Evolutionary conservation across 768 basidiomycete genomes (phyloP).

Genomic region (Boletus rubropictus): DNA sequence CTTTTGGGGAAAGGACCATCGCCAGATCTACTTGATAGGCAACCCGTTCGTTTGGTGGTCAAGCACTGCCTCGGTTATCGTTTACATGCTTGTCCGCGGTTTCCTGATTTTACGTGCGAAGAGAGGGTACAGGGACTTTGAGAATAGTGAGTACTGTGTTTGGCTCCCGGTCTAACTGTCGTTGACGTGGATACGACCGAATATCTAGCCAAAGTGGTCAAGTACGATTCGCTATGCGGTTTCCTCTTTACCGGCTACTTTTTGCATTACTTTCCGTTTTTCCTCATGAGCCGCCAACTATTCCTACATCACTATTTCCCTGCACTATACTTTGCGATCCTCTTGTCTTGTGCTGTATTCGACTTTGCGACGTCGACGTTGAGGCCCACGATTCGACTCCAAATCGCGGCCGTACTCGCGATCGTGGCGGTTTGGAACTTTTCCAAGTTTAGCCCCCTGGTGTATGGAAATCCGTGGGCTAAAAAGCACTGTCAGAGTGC

Average conservation of each 20-base stretch:
- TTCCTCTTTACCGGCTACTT: conserved; percentile 92
- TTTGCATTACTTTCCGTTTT: conserved; percentile 95
- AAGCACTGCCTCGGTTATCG: conserved; percentile 62
- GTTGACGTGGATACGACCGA: not conserved
- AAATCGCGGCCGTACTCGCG: conserved; percentile 71
- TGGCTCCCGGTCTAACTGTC: conserved; percentile 1
- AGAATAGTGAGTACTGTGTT: conserved; percentile 60
- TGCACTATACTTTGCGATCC: conserved; percentile 88
- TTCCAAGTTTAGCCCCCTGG: conserved; percentile 69
- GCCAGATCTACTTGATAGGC: conserved; percentile 91
- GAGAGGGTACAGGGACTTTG: conserved; percentile 87
- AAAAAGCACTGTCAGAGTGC: conserved; percentile 66
- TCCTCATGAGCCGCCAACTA: conserved; percentile 92
- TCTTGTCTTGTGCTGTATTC: conserved; percentile 71
- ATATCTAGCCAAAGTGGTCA: conserved; percentile 71
- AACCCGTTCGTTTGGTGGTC: conserved; percentile 94
- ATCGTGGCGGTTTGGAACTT: conserved; percentile 76
- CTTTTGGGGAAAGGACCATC: conserved; percentile 97
- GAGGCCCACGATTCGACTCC: conserved; percentile 68
- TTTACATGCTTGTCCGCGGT: conserved; percentile 65
- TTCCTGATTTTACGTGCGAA: conserved; percentile 84
- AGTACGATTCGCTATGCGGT: conserved; percentile 85
- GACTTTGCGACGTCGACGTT: conserved; percentile 80
- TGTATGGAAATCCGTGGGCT: conserved; percentile 87
- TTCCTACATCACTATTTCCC: conserved; percentile 99